Evolutionary conservation across 1,284 basidiomycete species (phyloP), one percentile per base, ranked within the genome.

Genomic region (Heterobasidion irregulare): DNA sequence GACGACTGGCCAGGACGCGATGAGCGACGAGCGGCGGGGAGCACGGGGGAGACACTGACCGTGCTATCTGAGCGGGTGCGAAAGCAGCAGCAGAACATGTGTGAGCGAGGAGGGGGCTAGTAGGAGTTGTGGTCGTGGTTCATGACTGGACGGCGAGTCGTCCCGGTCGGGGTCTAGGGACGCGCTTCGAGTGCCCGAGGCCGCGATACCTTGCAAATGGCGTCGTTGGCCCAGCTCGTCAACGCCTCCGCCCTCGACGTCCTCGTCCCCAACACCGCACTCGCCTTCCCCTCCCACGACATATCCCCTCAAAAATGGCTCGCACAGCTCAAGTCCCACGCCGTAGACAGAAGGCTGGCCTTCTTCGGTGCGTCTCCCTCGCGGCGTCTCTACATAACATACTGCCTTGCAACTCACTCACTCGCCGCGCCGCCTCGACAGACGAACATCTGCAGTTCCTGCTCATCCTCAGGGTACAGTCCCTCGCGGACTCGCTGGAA

Each of bases 361-460:
- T 92, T 90, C 72, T 90, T 91, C 60, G 89, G 89, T 89, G 66
- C 67, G 80, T 60, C 15, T 54, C 13, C 33, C 35, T 51, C 26
- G 15, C 48, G 15, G n/a, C 46, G 36, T 43, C 12, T 12, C 13
- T 51, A n/a, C n/a, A n/a, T n/a, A n/a, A 12, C 26, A 41, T 41
- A 41, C 26, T 34, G 13, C n/a, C 41, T 26, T 12, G 51, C 16
- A 10, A 47, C 2, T 32, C 3, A n/a, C n/a, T 45, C 26, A 43
- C 18, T 13, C 6, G 47, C 16, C 35, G 15, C 13, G 16, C 34
- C 43, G 41, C 35, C 63, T 56, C 45, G 63, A 57, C 56, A 86
- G 84, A 86, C 58, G 91, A 94, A 68, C 82, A 87, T 62, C 72
- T 94, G n/a, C 77, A 80, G 56, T 79, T 87, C 47, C 68, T 89